Percentiles rank a stretch among this genome's conserved stretches.
phyloP scores from a whole-genome alignment of 768 basidiomycete species.

The Amanita molliuscula region DNA sequence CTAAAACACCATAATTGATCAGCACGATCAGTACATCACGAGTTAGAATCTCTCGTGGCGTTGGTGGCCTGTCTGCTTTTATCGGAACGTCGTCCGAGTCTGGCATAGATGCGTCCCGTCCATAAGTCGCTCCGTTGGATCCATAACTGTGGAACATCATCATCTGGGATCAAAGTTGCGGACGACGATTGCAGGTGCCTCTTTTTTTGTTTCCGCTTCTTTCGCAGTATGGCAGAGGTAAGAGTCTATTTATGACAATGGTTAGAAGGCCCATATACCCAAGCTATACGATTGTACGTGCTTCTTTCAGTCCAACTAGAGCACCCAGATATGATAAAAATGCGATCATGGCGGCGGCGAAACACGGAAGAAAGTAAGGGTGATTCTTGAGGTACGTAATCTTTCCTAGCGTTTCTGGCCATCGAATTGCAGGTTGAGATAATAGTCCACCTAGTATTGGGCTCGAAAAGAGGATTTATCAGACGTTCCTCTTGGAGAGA shows the following conservation, averaged over 20 bases:
- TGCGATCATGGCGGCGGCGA: constrained; percentile 15
- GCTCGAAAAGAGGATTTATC: constrained; percentile 5
- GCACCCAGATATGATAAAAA: constrained; percentile 14
- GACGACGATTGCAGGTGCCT: background rate
- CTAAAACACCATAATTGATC: background rate
- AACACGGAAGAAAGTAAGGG: constrained; percentile 29
- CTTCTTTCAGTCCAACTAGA: constrained; percentile 19
- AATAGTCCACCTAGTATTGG: constrained; percentile 22
- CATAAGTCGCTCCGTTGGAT: background rate
- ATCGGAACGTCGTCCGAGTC: background rate
- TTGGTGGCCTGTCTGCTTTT: background rate
- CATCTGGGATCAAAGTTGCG: background rate
- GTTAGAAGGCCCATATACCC: background rate
- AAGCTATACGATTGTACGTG: background rate
- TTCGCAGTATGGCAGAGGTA: background rate
- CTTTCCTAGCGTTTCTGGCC: constrained; percentile 16
- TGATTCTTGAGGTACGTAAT: constrained; percentile 17
- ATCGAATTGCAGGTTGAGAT: constrained; percentile 18
- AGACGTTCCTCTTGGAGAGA: background rate
- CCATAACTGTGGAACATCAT: background rate
- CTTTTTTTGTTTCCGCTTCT: background rate
- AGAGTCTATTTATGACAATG: background rate
- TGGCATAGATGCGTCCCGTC: background rate
- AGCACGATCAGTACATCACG: background rate
- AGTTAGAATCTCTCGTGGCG: background rate